These are phyloP conservation scores for Rehmannia glutinosa DNA, from an alignment of 257 asterid species.

Conservation along the genomic window DNA sequence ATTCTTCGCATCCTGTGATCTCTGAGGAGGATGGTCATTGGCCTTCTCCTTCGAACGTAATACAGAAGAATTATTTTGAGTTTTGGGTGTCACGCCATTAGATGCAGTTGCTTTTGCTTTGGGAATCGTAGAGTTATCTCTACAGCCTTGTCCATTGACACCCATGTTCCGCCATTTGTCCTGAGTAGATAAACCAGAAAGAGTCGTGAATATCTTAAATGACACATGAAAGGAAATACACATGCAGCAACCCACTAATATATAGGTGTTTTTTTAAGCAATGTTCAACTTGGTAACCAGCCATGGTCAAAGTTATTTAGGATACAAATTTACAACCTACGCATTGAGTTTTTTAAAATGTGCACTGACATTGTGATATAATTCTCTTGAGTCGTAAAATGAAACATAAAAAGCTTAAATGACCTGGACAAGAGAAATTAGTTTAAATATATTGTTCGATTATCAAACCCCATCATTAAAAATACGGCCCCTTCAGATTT, in stretches of 20 bases:
- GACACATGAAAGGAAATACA: background rate
- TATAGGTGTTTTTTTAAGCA: background rate
- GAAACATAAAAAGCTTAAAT: background rate
- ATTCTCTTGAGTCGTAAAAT: background rate
- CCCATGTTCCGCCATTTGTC: constrained; percentile 53
- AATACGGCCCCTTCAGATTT: background rate
- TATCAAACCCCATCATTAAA: background rate
- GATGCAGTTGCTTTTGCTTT: constrained; percentile 11
- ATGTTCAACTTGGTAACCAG: background rate
- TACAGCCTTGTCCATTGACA: constrained; percentile 22
- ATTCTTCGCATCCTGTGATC: constrained; percentile 17
- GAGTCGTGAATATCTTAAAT: background rate
- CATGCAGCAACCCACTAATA: background rate
- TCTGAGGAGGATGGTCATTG: constrained; percentile 11
- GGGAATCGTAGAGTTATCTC: constrained; percentile 21
- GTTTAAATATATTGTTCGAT: background rate
- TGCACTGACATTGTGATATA: background rate
- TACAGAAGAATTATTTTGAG: constrained; percentile 6
- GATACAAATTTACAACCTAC: background rate
- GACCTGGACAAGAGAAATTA: too few relatives aligned
- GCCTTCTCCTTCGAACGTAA: constrained; percentile 17
- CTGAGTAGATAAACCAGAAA: constrained; percentile 27
- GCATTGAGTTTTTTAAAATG: background rate
- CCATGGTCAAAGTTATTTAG: background rate
- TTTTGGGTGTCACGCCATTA: background rate